Evolutionary conservation across 2,329 filamentous ascomycete species (phyloP).

Genomic region (Septoria petroselini): DNA sequence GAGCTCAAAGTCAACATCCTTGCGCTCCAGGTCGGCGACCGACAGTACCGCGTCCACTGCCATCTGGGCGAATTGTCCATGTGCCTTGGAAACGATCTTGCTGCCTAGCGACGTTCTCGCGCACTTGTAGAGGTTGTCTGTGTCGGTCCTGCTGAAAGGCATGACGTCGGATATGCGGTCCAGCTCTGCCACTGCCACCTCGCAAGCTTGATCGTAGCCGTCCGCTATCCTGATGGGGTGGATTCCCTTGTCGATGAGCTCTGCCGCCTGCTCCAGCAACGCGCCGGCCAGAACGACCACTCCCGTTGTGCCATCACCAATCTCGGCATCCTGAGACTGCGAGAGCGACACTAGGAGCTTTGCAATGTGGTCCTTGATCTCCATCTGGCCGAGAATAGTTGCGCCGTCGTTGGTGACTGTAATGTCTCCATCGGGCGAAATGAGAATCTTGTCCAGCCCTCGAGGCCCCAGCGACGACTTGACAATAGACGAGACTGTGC

Average conservation of each 20-base stretch:
- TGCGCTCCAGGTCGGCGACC: conserved; percentile 90
- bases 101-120: conserved; percentile 93
- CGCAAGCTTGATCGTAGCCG: conserved; percentile 95
- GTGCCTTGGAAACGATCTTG: conserved; percentile 98
- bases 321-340: conserved; percentile 98
- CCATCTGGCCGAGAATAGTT: conserved; percentile 94
- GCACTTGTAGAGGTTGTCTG: conserved; percentile 84
- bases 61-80: conserved; percentile 97
- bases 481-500: conserved; percentile 94
- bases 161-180: conserved; percentile 92
- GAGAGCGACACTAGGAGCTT: conserved; percentile 96
- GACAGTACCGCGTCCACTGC: conserved; percentile 95
- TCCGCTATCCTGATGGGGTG: conserved; percentile 98
- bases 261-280: conserved; percentile 90
- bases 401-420: conserved; percentile 99
- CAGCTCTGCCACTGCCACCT: conserved; percentile 88
- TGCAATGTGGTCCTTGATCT: conserved; percentile 96
- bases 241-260: conserved; percentile 99
- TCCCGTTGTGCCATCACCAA: conserved; percentile 95
- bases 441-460: conserved; percentile 97
- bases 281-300: conserved; percentile 95
- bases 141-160: conserved; percentile 75
- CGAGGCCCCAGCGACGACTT: conserved; percentile 94
- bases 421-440: conserved; percentile 97
- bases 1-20: conserved; percentile 96